phyloP scores from a whole-genome alignment of 176 grass and related monocot genomes.

The Carex myosuroides region DNA sequence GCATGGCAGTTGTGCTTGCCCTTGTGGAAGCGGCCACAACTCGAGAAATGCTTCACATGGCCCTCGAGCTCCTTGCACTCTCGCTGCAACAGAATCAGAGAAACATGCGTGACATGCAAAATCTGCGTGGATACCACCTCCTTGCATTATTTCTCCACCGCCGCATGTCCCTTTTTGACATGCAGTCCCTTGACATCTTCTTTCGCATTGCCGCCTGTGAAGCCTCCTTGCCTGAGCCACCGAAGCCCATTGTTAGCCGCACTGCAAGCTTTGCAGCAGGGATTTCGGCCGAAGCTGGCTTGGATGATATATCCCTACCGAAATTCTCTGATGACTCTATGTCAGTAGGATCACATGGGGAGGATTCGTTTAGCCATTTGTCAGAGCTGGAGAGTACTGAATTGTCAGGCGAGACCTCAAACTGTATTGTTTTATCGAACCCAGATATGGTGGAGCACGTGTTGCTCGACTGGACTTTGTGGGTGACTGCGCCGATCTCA shows the following conservation, averaged over 20 bases:
- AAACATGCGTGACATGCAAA: constrained; percentile 90
- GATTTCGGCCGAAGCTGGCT: constrained; percentile 51
- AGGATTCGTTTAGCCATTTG: constrained; percentile 93
- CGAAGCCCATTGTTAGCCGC: constrained; percentile 57
- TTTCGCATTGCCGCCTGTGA: constrained; percentile 99
- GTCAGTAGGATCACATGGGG: constrained; percentile 89
- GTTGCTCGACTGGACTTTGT: constrained; percentile 97
- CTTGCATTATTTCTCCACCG: constrained; percentile 86
- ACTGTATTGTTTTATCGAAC: constrained; percentile 96
- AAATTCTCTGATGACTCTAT: constrained; percentile 80
- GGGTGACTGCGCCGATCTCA: constrained; percentile 85
- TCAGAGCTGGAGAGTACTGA: constrained; percentile 92
- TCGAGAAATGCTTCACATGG: constrained; percentile 93
- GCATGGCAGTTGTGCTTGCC: constrained; percentile 89
- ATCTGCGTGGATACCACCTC: constrained; percentile 89
- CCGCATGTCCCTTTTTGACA: constrained; percentile 88
- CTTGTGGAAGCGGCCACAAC: constrained; percentile 91
- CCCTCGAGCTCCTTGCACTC: constrained; percentile 76
- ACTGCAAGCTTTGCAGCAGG: constrained; percentile 57
- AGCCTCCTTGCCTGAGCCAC: constrained; percentile 89
- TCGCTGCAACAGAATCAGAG: constrained; percentile 91
- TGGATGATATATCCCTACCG: constrained; percentile 82
- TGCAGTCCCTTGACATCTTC: constrained; percentile 98
- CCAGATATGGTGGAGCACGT: constrained; percentile 99
- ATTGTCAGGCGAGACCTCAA: constrained; percentile 65